Evolutionary conservation across 306 rosid species (phyloP), one percentile per base, ranked within the genome.

Genomic region (Quercus mongolica): DNA sequence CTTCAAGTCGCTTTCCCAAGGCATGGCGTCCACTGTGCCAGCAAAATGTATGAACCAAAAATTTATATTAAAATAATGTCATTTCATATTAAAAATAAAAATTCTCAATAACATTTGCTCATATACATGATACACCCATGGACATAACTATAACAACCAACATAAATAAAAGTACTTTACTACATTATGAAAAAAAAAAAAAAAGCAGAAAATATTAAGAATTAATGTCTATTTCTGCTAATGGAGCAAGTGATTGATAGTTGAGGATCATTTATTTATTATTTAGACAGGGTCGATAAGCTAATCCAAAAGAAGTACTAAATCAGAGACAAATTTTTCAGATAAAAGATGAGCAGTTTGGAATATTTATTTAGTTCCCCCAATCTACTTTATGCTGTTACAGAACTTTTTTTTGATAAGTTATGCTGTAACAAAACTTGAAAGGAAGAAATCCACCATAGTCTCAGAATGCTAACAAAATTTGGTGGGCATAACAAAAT

Each of bases 1-100:
- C 93, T 74, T 82, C 90, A 81, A 96, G 97, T 70, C 85, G 90
- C 75, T 76, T 87, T 81, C 69, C 87, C 87, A 96, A 79, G 79
- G 99, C 99, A 85, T 96, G 99, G 62, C 99, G 98, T 35, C 99
- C 99, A 84, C 99, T 93, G 82, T 80, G 84, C 61, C 82, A 83
- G 64, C 58, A 44, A 64, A 59, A 56, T 56, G 15, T 58, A 86
- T 49, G 73, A 8, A 64, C 76, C 44, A 33, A 41, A 54, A 11
- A 28, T 70, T 6, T 35, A 35, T 35, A 6, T 35, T 35, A 35
- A 35, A 71, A 31, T 49, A 76, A 30, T 65, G 63, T 56, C 55
- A 21, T 6, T 18, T 72, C 35, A 28, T 33, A 67, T 35, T 8
- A 18, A 35, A 9, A 18, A 19, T 6, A 10, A 18, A 33, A 17